Percentiles rank a stretch among this genome's conserved stretches.
Evolutionary conservation across 768 basidiomycete species (phyloP).

Genomic region (Mycena latifolia): DNA sequence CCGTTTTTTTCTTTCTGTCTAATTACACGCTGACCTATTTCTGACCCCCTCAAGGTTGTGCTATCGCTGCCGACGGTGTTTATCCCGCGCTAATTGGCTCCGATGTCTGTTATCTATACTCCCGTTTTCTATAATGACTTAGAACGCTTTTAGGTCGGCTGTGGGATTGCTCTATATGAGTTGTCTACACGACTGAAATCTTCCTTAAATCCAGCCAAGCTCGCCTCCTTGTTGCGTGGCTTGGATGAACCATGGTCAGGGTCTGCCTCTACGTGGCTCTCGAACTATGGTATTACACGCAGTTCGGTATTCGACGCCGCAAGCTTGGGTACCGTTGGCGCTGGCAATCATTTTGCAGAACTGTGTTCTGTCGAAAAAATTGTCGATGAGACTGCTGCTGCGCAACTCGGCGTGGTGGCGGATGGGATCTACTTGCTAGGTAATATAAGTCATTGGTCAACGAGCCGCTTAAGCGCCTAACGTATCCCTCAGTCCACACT

Average conservation of each 20-base stretch:
- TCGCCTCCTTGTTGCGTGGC: slow-evolving; percentile 46
- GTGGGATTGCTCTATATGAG: slow-evolving; percentile 52
- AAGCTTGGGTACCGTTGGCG: slow-evolving; percentile 51
- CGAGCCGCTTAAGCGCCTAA: neutral
- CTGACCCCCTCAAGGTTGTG: slow-evolving; percentile 44
- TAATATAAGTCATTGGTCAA: slow-evolving; percentile 18
- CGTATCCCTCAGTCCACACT: slow-evolving; percentile 45
- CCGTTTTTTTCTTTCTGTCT: slow-evolving; percentile 6
- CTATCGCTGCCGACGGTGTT: slow-evolving; percentile 49
- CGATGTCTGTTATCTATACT: slow-evolving; percentile 35
- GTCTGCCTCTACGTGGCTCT: slow-evolving; percentile 47
- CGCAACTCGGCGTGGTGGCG: slow-evolving; percentile 40
- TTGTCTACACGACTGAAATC: slow-evolving; percentile 43
- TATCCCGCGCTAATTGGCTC: slow-evolving; percentile 55
- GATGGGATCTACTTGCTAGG: slow-evolving; percentile 47
- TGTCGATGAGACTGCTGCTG: slow-evolving; percentile 41
- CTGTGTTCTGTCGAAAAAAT: slow-evolving; percentile 48
- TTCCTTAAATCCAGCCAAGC: slow-evolving; percentile 41
- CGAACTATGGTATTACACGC: slow-evolving; percentile 45
- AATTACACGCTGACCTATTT: slow-evolving; percentile 1
- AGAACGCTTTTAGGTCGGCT: slow-evolving; percentile 41
- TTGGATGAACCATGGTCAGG: slow-evolving; percentile 55
- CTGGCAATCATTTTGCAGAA: slow-evolving; percentile 55
- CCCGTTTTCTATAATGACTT: neutral
- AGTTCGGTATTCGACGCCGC: slow-evolving; percentile 44